Evolutionary conservation across 371 early-diverging fungal genomes (phyloP), one percentile per base, ranked within the genome.

Genomic region (Chytridium lagenaria): DNA sequence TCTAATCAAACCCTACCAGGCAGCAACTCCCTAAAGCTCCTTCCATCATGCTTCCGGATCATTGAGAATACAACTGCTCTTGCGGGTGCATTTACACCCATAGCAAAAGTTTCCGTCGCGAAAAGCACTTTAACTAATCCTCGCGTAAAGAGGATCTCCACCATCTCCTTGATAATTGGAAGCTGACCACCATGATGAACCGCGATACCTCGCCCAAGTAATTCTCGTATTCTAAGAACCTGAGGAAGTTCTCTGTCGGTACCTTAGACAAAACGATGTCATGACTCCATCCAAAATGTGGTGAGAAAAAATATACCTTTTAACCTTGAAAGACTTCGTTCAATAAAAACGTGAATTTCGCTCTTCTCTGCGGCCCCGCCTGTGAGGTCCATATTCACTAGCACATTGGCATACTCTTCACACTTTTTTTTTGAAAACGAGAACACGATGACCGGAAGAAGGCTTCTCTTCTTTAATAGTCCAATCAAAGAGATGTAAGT

Each of bases 51-150:
- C 80, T 99, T 99, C 61, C 94, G 89, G 5, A 94, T 84, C 44
- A 90, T 88, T 12, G 96, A 92, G 84, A 98, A 99, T 2, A 98
- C 98, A 1, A 98, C 98, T 39, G 95, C 91, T 40, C 92, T 83
- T 2, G 99, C 98, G 22, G 99, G 99, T 93, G 99, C 98, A 81
- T 99, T 99, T 71, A 99, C 98, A 61, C 99, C 99, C 96, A 98
- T 97, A 15, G 97, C 96, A 85, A 97, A 96, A 7, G 98, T 95
- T 80, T 97, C 96, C 0, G 97, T 96, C 0, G 97, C 96, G 84
- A 97, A 93, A 68, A 96, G 80, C 0, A 98, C 93, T 79, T 94
- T 92, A 69, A 99, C 94, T 19, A 99, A 84, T 22, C 96, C 95
- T 40, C 93, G 82, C 10, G 95, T 90, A 86, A 99, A 99, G 72